Evolutionary conservation across 257 asterid species (phyloP), one percentile per base, ranked within the genome.

Genomic region (Linderniella brevidens): DNA sequence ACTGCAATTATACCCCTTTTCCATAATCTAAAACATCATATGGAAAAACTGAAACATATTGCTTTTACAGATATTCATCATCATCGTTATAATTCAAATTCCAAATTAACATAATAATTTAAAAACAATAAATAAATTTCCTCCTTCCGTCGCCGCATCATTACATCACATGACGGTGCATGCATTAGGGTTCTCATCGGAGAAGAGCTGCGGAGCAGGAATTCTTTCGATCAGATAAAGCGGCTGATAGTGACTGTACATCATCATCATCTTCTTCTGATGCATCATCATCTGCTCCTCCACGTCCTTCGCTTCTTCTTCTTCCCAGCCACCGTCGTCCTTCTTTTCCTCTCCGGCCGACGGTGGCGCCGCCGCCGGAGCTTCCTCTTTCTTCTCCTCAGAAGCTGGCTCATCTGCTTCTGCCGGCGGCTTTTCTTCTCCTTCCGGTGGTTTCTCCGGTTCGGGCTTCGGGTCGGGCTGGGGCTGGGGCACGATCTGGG

Each of bases 161-260:
- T 25, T n/a, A n/a, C 0, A 46, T 71, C 55, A 77, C 64, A 68
- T 58, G 62, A 86, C 49, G 62, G 63, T 61, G 56, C 97, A 86
- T 4, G 97, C 93, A 68, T 86, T 79, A 50, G 97, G 97, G 57
- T 86, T 86, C 55, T 86, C 93, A 13, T 86, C 94, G 0, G 94
- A 86, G 62, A 86, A 86, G 35, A 71, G 70, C 71, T 86, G 93
- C 35, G 94, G 94, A 0, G 94, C 71, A 13, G 93, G 97, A 49
- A 79, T 77, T 68, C 81, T 73, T 40, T 79, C 97, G 0, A 71
- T 59, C 56, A 65, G 55, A 51, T 86, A 73, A 48, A 68, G 42
- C 0, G 93, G 93, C 57, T 82, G 86, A 49, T 71, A 68, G 35
- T 70, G 59, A 53, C 17, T 11, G 40, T 0, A 86, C 87, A 57